These are phyloP conservation scores for Knufia fluminis DNA, from an alignment of 2,329 filamentous ascomycete species.

Conservation along the genomic window DNA sequence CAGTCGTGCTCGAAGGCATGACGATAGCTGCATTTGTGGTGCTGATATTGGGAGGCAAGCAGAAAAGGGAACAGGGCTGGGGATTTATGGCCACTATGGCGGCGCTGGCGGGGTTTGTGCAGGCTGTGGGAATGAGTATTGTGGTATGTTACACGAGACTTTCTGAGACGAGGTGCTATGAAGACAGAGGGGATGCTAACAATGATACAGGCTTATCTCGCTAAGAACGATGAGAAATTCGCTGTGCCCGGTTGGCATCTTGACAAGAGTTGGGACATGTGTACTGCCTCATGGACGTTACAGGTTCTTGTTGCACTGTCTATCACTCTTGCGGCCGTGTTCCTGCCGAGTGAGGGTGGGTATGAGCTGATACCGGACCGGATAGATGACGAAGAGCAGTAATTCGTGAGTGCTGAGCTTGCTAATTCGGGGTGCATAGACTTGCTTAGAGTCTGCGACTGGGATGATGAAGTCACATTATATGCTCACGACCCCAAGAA, in stretches of 20 bases:
- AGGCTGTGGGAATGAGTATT: slow-evolving; percentile 69
- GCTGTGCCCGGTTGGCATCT: slow-evolving; percentile 69
- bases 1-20: slow-evolving; percentile 71
- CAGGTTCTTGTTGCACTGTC: slow-evolving; percentile 46
- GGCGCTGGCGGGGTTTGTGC: slow-evolving; percentile 54
- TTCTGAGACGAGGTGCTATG: background rate
- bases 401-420: background rate
- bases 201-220: slow-evolving; percentile 61
- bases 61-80: slow-evolving; percentile 75
- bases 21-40: slow-evolving; percentile 71
- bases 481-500: too few species aligned
- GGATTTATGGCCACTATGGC: slow-evolving; percentile 61
- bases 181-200: slow-evolving; percentile 8
- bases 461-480: too few species aligned
- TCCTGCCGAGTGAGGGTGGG: slow-evolving; percentile 70
- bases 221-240: slow-evolving; percentile 75
- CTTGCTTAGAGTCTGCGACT: background rate
- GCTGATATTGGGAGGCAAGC: slow-evolving; percentile 68
- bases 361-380: slow-evolving; percentile 64
- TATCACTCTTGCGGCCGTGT: slow-evolving; percentile 56
- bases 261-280: slow-evolving; percentile 68
- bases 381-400: slow-evolving; percentile 7
- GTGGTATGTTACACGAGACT: slow-evolving; percentile 53
- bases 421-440: background rate
- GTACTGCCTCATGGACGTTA: slow-evolving; percentile 52